Evolutionary conservation across 208 protist genomes (phyloP).

Genomic region (Leishmania amazonensis): DNA sequence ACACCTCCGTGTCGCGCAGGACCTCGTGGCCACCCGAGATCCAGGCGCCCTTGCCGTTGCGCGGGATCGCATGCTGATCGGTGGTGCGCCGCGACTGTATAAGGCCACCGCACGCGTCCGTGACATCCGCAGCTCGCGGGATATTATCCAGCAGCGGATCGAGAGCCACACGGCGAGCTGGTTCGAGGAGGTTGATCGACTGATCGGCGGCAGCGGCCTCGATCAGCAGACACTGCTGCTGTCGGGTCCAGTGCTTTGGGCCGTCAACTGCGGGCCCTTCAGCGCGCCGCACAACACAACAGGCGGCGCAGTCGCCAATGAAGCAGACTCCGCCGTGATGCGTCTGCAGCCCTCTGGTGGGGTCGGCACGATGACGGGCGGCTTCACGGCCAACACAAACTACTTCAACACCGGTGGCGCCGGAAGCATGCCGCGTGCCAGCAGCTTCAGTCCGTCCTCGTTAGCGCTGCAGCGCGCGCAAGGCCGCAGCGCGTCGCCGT

Average conservation of each 20-base stretch:
- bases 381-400: not conserved
- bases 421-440: conserved; percentile 8
- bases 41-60: conserved; percentile 47
- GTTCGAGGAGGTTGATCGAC: conserved; percentile 50
- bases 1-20: conserved; percentile 47
- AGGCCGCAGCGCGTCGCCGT: conserved; percentile 4
- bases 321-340: conserved; percentile 13
- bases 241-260: conserved; percentile 45
- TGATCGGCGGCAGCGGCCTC: conserved; percentile 23
- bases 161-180: conserved; percentile 52
- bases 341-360: not conserved
- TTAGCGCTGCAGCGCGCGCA: not conserved
- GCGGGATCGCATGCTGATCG: conserved; percentile 59
- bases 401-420: not conserved
- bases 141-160: conserved; percentile 62
- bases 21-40: conserved; percentile 51
- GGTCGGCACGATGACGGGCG: not conserved
- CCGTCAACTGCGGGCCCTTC: conserved; percentile 34
- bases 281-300: conserved; percentile 7
- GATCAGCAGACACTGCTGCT: conserved; percentile 38
- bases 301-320: conserved; percentile 7
- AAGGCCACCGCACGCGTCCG: conserved; percentile 42
- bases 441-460: conserved; percentile 6
- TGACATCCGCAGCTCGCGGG: conserved; percentile 62
- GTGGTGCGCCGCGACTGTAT: conserved; percentile 41